Evolutionary conservation across 768 basidiomycete species (phyloP).

Genomic region (Botryobasidium botryosum): DNA sequence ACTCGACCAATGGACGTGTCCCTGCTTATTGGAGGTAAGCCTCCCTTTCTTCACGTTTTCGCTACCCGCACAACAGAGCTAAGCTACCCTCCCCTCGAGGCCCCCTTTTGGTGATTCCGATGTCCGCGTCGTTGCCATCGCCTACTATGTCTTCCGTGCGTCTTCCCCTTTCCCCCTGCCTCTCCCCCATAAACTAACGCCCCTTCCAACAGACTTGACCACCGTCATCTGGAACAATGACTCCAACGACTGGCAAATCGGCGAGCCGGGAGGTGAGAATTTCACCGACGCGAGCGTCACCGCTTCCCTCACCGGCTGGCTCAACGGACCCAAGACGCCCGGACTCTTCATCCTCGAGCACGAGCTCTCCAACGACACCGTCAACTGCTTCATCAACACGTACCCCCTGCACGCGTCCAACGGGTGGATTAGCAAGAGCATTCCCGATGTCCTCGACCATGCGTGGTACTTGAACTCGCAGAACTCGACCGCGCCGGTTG

Average conservation of each 20-base stretch:
- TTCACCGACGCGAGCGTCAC: constrained; percentile 34
- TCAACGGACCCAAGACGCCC: constrained; percentile 22
- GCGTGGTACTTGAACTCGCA: constrained; percentile 19
- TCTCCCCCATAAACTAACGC: too few relatives aligned
- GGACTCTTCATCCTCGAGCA: constrained; percentile 23
- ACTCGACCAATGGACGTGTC: constrained; percentile 21
- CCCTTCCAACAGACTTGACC: too few relatives aligned
- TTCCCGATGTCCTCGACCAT: constrained; percentile 13
- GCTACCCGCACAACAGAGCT: too few relatives aligned
- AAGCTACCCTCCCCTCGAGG: too few relatives aligned
- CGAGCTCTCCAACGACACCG: constrained; percentile 18
- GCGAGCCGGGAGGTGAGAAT: constrained; percentile 19
- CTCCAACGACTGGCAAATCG: constrained; percentile 12
- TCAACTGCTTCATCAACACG: constrained; percentile 17
- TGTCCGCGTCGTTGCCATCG: constrained; percentile 27
- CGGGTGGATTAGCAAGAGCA: constrained; percentile 21
- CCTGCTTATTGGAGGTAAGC: constrained; percentile 23
- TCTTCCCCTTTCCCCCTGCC: too few relatives aligned
- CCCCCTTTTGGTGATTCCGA: constrained; percentile 24
- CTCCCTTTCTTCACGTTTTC: too few relatives aligned
- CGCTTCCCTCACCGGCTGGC: constrained; percentile 30
- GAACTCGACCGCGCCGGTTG: constrained; percentile 8
- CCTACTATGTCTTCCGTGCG: constrained; percentile 32
- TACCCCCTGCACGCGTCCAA: constrained; percentile 12
- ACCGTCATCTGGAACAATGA: constrained; percentile 25